Evolutionary conservation across 2,329 filamentous ascomycete genomes (phyloP).

Genomic region (Phaeomoniella chlamydospora): DNA sequence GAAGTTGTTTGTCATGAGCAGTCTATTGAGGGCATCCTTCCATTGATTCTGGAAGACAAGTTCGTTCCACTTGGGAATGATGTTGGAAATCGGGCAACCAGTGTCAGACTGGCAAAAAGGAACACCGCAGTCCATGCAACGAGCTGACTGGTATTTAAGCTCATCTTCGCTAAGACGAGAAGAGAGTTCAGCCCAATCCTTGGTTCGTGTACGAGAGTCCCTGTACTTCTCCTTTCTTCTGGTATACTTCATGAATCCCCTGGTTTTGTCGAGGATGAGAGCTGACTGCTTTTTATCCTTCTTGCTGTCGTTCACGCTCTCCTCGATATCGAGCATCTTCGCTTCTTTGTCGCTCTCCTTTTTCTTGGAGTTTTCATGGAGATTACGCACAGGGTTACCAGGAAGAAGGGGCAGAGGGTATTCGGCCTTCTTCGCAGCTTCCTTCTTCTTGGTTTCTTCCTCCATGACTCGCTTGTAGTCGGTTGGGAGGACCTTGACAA

Average conservation of each 20-base stretch:
- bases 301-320: constrained; percentile 65
- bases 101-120: constrained; percentile 96
- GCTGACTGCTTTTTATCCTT: constrained; percentile 82
- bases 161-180: constrained; percentile 82
- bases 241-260: constrained; percentile 94
- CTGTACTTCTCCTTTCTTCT: constrained; percentile 90
- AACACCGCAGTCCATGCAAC: constrained; percentile 98
- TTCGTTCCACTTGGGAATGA: constrained; percentile 96
- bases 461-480: constrained; percentile 90
- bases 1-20: constrained; percentile 97
- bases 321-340: constrained; percentile 75
- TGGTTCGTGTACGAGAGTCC: constrained; percentile 64
- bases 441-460: constrained; percentile 75
- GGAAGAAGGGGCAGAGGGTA: constrained; percentile 68
- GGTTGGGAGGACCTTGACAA: constrained; percentile 83
- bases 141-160: constrained; percentile 89
- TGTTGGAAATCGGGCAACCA: constrained; percentile 91
- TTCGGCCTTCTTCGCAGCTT: constrained; percentile 69
- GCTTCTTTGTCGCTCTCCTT: constrained; percentile 44
- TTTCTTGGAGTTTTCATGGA: constrained; percentile 39
- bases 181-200: constrained; percentile 88
- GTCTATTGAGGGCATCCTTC: constrained; percentile 78
- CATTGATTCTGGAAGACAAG: constrained; percentile 63
- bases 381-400: constrained; percentile 42
- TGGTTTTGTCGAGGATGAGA: constrained; percentile 91